These are phyloP conservation scores for Penicillium brevicompactum DNA, from an alignment of 2,329 filamentous ascomycete species.

Conservation along the genomic window DNA sequence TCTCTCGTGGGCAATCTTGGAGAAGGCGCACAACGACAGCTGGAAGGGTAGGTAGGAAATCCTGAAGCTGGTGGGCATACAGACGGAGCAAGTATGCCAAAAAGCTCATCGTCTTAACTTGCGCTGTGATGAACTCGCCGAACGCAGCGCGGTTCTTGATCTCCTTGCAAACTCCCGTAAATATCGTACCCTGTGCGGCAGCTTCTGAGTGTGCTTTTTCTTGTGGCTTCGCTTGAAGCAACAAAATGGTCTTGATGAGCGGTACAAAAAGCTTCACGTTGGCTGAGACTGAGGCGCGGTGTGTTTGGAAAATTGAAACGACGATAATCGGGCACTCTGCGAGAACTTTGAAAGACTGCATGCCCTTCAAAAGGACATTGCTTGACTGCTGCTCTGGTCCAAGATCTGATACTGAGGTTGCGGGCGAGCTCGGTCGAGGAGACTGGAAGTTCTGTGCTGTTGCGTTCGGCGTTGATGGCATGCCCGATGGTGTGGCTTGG, in stretches of 20 bases:
- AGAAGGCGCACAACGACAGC: conserved; percentile 87
- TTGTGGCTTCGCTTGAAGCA: conserved; percentile 89
- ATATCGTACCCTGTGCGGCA: conserved; percentile 74
- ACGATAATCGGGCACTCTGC: conserved; percentile 99
- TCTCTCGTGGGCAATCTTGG: conserved; percentile 92
- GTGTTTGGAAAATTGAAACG: conserved; percentile 95
- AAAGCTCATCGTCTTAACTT: conserved; percentile 99
- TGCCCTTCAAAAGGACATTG: conserved; percentile 82
- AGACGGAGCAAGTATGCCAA: conserved; percentile 88
- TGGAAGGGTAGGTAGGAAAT: conserved; percentile 84
- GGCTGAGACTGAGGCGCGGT: conserved; percentile 73
- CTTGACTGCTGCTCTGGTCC: conserved; percentile 80
- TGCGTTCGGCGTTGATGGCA: conserved; percentile 56
- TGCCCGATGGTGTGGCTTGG: conserved; percentile 53
- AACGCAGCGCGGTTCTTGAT: conserved; percentile 94
- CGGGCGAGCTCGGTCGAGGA: conserved; percentile 85
- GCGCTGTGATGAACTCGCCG: conserved; percentile 95
- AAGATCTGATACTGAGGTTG: conserved; percentile 77
- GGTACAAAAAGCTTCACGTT: conserved; percentile 94
- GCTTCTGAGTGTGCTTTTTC: conserved; percentile 89
- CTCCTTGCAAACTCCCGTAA: conserved; percentile 88
- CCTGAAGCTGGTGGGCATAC: conserved; percentile 81
- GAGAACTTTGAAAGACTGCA: conserved; percentile 98
- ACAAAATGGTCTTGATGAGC: conserved; percentile 85
- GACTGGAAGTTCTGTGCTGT: conserved; percentile 74